These are phyloP conservation scores for Leccinum pachyderme DNA, from an alignment of 1,284 basidiomycete species.

Conservation along the genomic window DNA sequence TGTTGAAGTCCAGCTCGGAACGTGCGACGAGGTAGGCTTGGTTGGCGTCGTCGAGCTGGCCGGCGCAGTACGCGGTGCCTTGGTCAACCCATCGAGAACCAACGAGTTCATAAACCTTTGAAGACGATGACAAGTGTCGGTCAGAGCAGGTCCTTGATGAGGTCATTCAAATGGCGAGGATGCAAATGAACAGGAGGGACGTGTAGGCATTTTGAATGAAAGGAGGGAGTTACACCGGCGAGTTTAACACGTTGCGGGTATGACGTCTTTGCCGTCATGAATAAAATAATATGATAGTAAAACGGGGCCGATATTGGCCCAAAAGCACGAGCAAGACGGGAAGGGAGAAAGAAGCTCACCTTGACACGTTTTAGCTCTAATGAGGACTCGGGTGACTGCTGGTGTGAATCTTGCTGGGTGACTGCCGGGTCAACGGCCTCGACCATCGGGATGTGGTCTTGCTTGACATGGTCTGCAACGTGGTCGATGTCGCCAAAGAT, in stretches of 20 bases:
- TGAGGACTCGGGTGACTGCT: constrained; percentile 35
- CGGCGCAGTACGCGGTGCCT: constrained; percentile 91
- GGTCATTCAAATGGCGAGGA: constrained; percentile 29
- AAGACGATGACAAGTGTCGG: constrained; percentile 27
- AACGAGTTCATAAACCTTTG: constrained; percentile 88
- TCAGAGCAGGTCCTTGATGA: constrained; percentile 34
- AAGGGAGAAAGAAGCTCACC: constrained; percentile 34
- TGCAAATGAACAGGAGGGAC: constrained; percentile 23
- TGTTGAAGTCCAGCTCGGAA: constrained; percentile 69
- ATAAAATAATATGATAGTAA: constrained; percentile 21
- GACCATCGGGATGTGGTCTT: constrained; percentile 35
- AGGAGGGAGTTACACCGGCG: constrained; percentile 9
- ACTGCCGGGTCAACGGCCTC: constrained; percentile 37
- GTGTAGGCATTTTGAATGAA: constrained; percentile 19
- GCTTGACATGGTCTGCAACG: constrained; percentile 35
- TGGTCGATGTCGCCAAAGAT: constrained; percentile 37
- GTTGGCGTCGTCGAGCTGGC: constrained; percentile 76
- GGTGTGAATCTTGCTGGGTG: constrained; percentile 37
- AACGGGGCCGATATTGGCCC: constrained; percentile 15
- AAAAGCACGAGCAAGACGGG: constrained; percentile 16
- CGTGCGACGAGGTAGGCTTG: constrained; percentile 85
- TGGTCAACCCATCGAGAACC: constrained; percentile 89
- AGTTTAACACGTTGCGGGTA: constrained; percentile 27
- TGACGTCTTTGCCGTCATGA: constrained; percentile 17
- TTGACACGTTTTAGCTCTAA: constrained; percentile 43